Conservation (phyloP, 495 filamentous ascomycete genomes). For the Lophiostoma macrostomum region DNA sequence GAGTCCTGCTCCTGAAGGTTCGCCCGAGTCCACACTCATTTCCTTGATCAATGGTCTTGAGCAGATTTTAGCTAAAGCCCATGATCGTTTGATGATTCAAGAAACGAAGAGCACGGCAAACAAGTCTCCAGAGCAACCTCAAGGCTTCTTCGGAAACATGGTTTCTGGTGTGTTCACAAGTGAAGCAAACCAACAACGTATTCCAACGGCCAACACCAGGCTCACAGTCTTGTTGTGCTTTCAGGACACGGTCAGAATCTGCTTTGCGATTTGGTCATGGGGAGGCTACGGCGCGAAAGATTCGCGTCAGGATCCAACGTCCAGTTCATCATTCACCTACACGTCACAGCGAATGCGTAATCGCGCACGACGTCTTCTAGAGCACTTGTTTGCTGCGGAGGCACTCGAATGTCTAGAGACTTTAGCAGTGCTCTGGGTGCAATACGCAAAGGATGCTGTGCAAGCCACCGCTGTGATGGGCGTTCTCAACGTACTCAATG, state of each 20-base stretch:
- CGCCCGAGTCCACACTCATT: slow-evolving; percentile 68
- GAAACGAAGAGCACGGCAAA: slow-evolving; percentile 63
- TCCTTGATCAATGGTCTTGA: slow-evolving; percentile 85
- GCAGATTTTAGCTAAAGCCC: slow-evolving; percentile 79
- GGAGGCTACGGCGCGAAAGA: slow-evolving; percentile 60
- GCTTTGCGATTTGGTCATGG: slow-evolving; percentile 96
- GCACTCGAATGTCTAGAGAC: slow-evolving; percentile 94
- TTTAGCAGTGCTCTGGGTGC: slow-evolving; percentile 75
- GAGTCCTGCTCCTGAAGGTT: slow-evolving; percentile 28
- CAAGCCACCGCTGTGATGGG: slow-evolving; percentile 61
- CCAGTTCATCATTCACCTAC: slow-evolving; percentile 80
- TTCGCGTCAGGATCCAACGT: slow-evolving; percentile 59
- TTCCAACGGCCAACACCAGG: slow-evolving; percentile 82
- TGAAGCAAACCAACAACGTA: slow-evolving; percentile 70
- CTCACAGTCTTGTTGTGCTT: slow-evolving; percentile 94
- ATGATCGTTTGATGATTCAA: slow-evolving; percentile 75
- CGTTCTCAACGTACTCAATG: slow-evolving; percentile 86
- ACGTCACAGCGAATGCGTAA: slow-evolving; percentile 87
- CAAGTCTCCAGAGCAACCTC: slow-evolving; percentile 79
- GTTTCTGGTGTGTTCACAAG: slow-evolving; percentile 86
- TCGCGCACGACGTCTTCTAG: slow-evolving; percentile 77
- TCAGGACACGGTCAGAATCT: slow-evolving; percentile 88
- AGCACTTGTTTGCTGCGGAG: slow-evolving; percentile 91
- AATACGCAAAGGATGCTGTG: slow-evolving; percentile 35
- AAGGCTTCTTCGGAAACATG: slow-evolving; percentile 96